Evolutionary conservation across 2,329 filamentous ascomycete species (phyloP).

Genomic region (Zasmidium citrigriseum): DNA sequence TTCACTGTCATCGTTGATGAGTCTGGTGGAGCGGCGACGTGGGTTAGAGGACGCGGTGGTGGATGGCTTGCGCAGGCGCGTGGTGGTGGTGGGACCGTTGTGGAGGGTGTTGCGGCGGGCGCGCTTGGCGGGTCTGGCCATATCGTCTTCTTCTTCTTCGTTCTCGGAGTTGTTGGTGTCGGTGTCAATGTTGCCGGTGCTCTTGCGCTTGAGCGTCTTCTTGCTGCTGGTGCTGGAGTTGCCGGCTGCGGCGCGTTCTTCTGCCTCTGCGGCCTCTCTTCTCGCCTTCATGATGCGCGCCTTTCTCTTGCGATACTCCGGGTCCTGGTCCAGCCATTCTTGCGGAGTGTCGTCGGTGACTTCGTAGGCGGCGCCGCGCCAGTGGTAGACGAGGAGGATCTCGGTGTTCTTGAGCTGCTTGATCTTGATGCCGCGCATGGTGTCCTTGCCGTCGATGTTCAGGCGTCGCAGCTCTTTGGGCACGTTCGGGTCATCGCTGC

Average conservation of each 20-base stretch:
- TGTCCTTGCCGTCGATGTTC: slow-evolving; percentile 17
- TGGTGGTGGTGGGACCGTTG: background rate
- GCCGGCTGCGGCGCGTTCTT: background rate
- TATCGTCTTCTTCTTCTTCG: background rate
- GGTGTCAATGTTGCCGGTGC: background rate
- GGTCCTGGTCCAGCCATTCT: slow-evolving; percentile 22
- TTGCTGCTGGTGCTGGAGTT: too few relatives aligned
- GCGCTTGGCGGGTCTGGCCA: background rate
- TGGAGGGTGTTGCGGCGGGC: background rate
- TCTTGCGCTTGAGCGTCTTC: slow-evolving; percentile 7
- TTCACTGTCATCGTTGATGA: background rate
- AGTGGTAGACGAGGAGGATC: slow-evolving; percentile 19
- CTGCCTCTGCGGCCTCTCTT: background rate
- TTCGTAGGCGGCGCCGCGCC: slow-evolving; percentile 20
- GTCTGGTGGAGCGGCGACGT: background rate
- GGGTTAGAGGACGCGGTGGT: background rate
- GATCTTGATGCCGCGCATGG: slow-evolving; percentile 13
- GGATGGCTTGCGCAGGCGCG: background rate
- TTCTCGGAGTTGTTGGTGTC: background rate
- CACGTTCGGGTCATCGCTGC: slow-evolving; percentile 5
- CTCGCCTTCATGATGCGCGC: too few relatives aligned
- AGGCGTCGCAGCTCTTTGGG: slow-evolving; percentile 13
- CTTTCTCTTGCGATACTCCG: slow-evolving; percentile 9
- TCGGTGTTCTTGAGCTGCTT: background rate
- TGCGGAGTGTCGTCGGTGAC: slow-evolving; percentile 21